phyloP scores from a whole-genome alignment of 345 rosid genomes.

The Rhodamnia argentea region DNA sequence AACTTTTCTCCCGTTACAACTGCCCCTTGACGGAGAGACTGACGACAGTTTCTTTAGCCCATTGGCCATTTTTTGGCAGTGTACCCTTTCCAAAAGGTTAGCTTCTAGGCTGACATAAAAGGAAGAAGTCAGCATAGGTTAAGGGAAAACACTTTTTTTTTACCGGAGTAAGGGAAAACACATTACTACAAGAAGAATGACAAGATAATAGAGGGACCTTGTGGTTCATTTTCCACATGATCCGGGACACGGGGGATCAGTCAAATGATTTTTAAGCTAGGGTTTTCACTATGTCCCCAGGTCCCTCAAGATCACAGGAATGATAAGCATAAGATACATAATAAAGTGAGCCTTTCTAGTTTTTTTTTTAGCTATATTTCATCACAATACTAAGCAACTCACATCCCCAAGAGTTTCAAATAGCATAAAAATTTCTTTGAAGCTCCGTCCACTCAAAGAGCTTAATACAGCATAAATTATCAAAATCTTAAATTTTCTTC shows the following conservation, averaged over 20 bases:
- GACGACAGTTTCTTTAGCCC: neutral
- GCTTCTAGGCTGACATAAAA: neutral
- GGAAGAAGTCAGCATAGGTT: neutral
- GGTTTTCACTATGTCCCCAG: neutral
- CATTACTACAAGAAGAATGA: neutral
- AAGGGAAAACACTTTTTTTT: neutral
- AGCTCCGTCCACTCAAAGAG: neutral
- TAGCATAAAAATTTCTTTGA: neutral
- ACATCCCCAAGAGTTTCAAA: neutral
- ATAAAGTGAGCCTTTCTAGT: neutral
- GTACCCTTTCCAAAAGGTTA: neutral
- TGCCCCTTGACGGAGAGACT: neutral
- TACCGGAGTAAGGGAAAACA: neutral
- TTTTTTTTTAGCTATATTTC: neutral
- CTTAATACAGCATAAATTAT: neutral
- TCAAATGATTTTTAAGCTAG: neutral
- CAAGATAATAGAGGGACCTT: neutral
- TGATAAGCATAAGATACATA: neutral
- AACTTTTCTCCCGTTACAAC: neutral
- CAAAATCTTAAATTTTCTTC: neutral
- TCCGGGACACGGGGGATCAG: neutral
- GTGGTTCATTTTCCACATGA: neutral
- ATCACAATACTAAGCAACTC: neutral
- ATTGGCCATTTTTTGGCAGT: neutral
- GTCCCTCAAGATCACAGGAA: neutral